A percentile compares a stretch with the other conserved stretches of the same genome.
Evolutionary conservation across 805 yeast genomes (phyloP).

Genomic region (Candida vartiovaarae): DNA sequence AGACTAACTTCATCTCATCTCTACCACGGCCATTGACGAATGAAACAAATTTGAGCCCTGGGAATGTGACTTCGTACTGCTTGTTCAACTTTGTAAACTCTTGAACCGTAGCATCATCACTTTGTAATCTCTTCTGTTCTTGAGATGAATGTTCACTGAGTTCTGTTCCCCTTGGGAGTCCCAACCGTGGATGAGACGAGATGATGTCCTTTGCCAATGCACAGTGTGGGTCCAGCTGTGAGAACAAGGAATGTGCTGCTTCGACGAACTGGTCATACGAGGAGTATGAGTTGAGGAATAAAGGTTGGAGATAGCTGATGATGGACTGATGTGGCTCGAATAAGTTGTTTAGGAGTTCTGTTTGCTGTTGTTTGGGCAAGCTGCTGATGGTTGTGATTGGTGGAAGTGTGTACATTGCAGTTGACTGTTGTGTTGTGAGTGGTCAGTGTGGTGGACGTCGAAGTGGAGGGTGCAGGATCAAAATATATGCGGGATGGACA

Average conservation of each 20-base stretch:
- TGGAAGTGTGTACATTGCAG: conserved; percentile 25
- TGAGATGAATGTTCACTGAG: conserved; percentile 58
- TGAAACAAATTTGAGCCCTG: conserved; percentile 76
- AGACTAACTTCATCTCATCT: conserved; percentile 53
- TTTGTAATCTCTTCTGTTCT: conserved; percentile 65
- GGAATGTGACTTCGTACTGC: conserved; percentile 54
- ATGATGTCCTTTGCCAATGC: conserved; percentile 40
- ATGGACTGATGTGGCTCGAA: conserved; percentile 20
- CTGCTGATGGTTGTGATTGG: conserved; percentile 20
- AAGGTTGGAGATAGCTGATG: conserved; percentile 15
- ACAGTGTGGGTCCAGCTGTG: conserved; percentile 11
- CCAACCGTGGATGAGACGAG: conserved; percentile 89
- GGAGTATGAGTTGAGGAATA: conserved; percentile 2
- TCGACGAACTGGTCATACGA: conserved; percentile 14
- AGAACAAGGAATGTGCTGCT: conserved; percentile 8
- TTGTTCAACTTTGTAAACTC: conserved; percentile 48
- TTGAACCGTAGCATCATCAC: conserved; percentile 36
- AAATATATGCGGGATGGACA: too few species aligned
- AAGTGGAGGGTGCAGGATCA: too few species aligned
- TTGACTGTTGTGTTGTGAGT: too few species aligned
- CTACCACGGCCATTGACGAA: conserved; percentile 83
- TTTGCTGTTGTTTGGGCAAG: conserved; percentile 24
- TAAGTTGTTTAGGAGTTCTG: conserved; percentile 33
- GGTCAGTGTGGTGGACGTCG: too few species aligned
- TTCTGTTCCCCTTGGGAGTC: conserved; percentile 44